Evolutionary conservation across 208 protist species (phyloP).

Genomic region (Wallacemonas rigidus): DNA sequence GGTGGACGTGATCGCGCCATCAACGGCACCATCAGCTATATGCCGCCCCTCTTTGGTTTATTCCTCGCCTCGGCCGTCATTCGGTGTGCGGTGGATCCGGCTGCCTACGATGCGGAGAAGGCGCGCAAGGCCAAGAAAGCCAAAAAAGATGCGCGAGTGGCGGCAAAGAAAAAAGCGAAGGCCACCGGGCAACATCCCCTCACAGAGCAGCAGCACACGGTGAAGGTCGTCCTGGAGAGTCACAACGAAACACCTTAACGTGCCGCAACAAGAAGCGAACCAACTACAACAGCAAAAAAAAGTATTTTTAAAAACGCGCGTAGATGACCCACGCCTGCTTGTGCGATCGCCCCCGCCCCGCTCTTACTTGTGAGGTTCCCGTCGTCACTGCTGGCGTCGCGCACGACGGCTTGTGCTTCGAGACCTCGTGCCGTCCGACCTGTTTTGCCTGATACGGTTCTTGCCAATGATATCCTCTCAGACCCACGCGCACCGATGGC

Average conservation of each 20-base stretch:
- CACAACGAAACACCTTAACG: not conserved
- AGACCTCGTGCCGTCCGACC: too few relatives aligned
- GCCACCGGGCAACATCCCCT: not conserved
- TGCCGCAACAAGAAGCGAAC: not conserved
- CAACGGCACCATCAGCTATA: conserved; percentile 92
- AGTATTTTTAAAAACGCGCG: too few relatives aligned
- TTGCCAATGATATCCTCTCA: too few relatives aligned
- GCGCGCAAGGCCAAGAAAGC: conserved; percentile 34
- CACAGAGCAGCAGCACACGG: conserved; percentile 7
- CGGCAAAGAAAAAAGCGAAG: conserved; percentile 33
- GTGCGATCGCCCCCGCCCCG: too few relatives aligned
- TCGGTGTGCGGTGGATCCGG: conserved; percentile 61
- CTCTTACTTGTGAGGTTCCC: too few relatives aligned
- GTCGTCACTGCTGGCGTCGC: too few relatives aligned
- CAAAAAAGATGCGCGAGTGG: conserved; percentile 34
- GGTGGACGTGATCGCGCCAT: conserved; percentile 77
- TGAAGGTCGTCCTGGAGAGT: not conserved
- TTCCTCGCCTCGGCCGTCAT: conserved; percentile 78
- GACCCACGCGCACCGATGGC: not conserved
- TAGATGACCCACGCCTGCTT: too few relatives aligned
- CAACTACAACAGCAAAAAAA: too few relatives aligned
- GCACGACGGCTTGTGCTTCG: too few relatives aligned
- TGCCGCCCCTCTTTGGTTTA: conserved; percentile 86
- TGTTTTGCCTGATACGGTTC: not conserved
- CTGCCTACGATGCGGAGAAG: conserved; percentile 45